These are phyloP conservation scores for Circinella umbellata DNA, from an alignment of 371 early-diverging fungal genomes.

Conservation along the genomic window DNA sequence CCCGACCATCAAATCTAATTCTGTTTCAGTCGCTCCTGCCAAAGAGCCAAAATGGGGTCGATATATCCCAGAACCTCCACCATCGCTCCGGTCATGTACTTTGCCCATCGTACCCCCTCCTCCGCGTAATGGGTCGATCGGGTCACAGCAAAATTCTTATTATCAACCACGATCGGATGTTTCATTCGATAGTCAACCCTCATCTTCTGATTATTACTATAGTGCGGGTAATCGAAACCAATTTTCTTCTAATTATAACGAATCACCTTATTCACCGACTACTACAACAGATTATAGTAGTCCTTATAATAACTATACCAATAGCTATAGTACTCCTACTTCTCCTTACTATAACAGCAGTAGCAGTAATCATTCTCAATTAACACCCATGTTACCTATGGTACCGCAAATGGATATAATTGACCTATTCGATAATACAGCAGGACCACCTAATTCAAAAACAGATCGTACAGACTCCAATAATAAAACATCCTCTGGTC, in stretches of 20 bases:
- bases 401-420: constrained; percentile 19
- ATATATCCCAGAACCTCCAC: constrained; percentile 22
- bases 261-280: background rate
- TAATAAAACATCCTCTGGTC: background rate
- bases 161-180: constrained; percentile 9
- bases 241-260: background rate
- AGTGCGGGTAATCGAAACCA: background rate
- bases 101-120: constrained; percentile 13
- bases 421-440: constrained; percentile 9
- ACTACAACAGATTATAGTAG: background rate
- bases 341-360: background rate
- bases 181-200: constrained; percentile 14
- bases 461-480: background rate
- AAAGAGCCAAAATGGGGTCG: constrained; percentile 25
- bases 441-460: background rate
- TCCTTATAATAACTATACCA: background rate
- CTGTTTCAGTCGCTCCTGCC: background rate
- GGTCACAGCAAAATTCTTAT: background rate
- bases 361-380: background rate
- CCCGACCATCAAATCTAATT: background rate
- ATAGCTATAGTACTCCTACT: too few species aligned
- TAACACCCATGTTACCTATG: constrained; percentile 13
- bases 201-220: background rate
- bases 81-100: constrained; percentile 15
- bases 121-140: background rate